Base-by-base conservation (phyloP, 148 eudicot species). In the Rhododendron ferrugineum region DNA sequence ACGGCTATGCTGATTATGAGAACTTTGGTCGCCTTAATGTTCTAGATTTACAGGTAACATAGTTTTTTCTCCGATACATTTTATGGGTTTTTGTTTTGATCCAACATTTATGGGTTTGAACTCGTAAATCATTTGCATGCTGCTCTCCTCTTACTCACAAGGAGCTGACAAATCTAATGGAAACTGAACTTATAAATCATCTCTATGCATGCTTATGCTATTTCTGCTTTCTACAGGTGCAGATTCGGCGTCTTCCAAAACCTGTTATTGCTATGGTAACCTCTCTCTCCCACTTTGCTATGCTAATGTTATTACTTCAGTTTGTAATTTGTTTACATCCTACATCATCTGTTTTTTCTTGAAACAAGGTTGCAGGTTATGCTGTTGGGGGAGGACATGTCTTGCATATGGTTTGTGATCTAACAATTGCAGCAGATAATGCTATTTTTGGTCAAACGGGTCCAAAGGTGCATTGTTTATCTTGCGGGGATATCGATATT, bases 351-450 rank as follows among this genome's bases (percentile, higher is more conserved):
- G 23, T 44, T 47, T 70, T 81, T 44, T 36, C 18, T 40, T 52
- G 68, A 66, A 78, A 78, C 42, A 72, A 97, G 99, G 99, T 97
- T 95, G 98, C 99, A 88, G 99, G 99, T 76, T 97, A 94, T 89
- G 99, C 99, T 84, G 93, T 97, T 70, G 99, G 99, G 68, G 99
- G 99, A 82, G 99, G 99, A 82, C 98, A 97, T 84, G 89, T 97
- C 46, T 86, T 97, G 80, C 99, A 97, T 84, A 97, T 97, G 99
- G 95, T 97, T 66, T 97, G 99, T 75, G 99, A 97, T 90, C 84
- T 97, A 85, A 97, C 99, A 56, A 95, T 97, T 62, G 99, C 99
- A 83, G 99, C 99, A 76, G 98, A 97, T 83, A 97, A 97, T 86
- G 98, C 99, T 82, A 87, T 94, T 84, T 97, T 97, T 85, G 99